Evolutionary conservation across 2,329 filamentous ascomycete genomes (phyloP), one percentile per base, ranked within the genome.

Genomic region (Alternaria novae-zelandiae): DNA sequence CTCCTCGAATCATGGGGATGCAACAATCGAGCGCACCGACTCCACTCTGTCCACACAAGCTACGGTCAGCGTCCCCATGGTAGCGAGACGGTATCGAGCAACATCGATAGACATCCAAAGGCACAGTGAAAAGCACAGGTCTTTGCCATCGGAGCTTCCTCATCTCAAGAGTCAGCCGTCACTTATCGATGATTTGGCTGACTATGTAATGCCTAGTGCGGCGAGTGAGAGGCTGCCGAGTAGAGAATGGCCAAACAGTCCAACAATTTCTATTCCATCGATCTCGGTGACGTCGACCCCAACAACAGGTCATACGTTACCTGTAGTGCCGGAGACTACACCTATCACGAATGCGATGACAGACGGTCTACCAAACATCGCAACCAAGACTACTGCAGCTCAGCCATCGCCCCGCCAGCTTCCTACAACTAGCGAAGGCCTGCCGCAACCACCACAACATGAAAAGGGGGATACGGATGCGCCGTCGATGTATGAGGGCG

Each of bases 171-270:
- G 62, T 20, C 68, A 73, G 15, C 56, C 70, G 1, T 75, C 73
- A 4, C 67, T 77, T 13, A 65, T 70, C 23, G 67, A 70, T 17
- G 74, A 75, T 23, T 55, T 77, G n/a, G 67, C 66, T 3, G 56
- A 63, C 2, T 74, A 64, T 54, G 67, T 77, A 6, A 36, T 70
- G 25, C 67, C 68, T 4, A 64, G 54, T 13, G 26, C 43, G 5
- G 61, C 56, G 11, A 66, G 63, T 12, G 66, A 68, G 4, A 62
- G 51, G 23, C 12, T 63, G 3, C 26, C 26, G 5, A 54, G 43
- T 11, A 50, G 36, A 20, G 59, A 54, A 13, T 58, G 57, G 60
- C 41, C 58, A 9, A 25, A 26, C 1, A 49, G 28, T 17, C 56
- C 59, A 32, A 32, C 8, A 20, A 12, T 15, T 20, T 45, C 36